Evolutionary conservation across 208 protist genomes (phyloP).

Genomic region (Leishmania martiniquensis): DNA sequence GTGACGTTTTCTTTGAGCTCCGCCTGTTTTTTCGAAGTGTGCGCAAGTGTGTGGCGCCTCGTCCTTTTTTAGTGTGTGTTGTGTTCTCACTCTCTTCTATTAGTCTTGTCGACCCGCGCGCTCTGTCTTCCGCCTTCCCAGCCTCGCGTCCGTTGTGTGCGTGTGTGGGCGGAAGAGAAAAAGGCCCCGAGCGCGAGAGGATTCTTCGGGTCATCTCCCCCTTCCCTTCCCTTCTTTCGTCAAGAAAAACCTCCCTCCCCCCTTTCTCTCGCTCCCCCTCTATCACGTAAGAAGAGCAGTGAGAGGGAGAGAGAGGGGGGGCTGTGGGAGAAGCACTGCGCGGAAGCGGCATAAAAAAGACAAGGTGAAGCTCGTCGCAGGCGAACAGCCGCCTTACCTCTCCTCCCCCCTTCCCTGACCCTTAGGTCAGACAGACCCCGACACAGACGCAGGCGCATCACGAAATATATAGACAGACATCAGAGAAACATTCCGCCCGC

Average conservation of each 20-base stretch:
- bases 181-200: neutral
- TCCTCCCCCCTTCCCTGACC: too few species aligned
- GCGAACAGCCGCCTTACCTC: too few species aligned
- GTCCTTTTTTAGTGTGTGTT: neutral
- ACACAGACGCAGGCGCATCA: too few species aligned
- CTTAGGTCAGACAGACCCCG: too few species aligned
- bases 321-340: neutral
- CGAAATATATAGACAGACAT: too few species aligned
- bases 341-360: neutral
- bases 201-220: neutral
- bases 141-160: neutral
- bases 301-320: neutral
- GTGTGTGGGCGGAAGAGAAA: neutral
- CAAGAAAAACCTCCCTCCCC: neutral
- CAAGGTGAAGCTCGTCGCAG: neutral
- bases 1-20: neutral
- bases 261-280: neutral
- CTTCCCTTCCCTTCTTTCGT: neutral
- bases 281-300: neutral
- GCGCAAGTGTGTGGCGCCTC: too few species aligned
- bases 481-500: too few species aligned
- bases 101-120: neutral
- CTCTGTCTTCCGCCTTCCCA: neutral
- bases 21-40: too few species aligned
- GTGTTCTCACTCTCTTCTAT: neutral